Conservation (phyloP, 2,329 filamentous ascomycete species). For the Colletotrichum sp. region DNA sequence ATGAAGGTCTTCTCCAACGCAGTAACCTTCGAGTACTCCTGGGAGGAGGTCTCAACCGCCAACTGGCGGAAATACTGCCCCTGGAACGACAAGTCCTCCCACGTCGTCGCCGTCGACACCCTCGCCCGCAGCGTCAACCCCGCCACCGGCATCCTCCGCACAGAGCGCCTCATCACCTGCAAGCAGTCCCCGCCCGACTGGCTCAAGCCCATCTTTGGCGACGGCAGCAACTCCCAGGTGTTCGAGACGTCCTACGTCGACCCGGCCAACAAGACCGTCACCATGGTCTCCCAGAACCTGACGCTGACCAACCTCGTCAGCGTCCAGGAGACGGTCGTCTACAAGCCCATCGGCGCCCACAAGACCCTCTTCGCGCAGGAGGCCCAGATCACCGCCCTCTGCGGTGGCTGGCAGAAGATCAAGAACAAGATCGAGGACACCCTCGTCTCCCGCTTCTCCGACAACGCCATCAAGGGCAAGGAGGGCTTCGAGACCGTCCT, state of each 20-base stretch:
- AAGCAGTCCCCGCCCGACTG: slow-evolving; percentile 73
- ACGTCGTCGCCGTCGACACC: slow-evolving; percentile 95
- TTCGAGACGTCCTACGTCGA: slow-evolving; percentile 98
- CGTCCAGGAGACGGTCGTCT: slow-evolving; percentile 91
- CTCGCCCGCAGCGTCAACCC: slow-evolving; percentile 70
- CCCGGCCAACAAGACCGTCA: slow-evolving; percentile 80
- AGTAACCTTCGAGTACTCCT: slow-evolving; percentile 95
- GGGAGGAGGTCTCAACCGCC: slow-evolving; percentile 95
- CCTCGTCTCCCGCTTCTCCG: slow-evolving; percentile 84
- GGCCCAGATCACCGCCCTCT: slow-evolving; percentile 90
- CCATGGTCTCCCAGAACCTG: slow-evolving; percentile 95
- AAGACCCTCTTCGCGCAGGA: slow-evolving; percentile 87
- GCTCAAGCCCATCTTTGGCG: slow-evolving; percentile 79
- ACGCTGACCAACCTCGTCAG: slow-evolving; percentile 90
- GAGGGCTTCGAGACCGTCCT: slow-evolving; percentile 96
- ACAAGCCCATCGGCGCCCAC: slow-evolving; percentile 64
- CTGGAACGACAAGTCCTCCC: slow-evolving; percentile 98
- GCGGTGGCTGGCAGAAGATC: slow-evolving; percentile 96
- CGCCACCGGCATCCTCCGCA: slow-evolving; percentile 62
- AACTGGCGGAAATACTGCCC: slow-evolving; percentile 99
- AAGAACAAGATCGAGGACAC: slow-evolving; percentile 96
- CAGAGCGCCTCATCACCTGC: slow-evolving; percentile 67
- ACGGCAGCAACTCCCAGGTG: slow-evolving; percentile 79
- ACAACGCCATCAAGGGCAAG: slow-evolving; percentile 88
- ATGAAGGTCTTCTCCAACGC: slow-evolving; percentile 97